Evolutionary conservation across 805 yeast genomes (phyloP), one percentile per base, ranked within the genome.

Genomic region (Candida suzukii): DNA sequence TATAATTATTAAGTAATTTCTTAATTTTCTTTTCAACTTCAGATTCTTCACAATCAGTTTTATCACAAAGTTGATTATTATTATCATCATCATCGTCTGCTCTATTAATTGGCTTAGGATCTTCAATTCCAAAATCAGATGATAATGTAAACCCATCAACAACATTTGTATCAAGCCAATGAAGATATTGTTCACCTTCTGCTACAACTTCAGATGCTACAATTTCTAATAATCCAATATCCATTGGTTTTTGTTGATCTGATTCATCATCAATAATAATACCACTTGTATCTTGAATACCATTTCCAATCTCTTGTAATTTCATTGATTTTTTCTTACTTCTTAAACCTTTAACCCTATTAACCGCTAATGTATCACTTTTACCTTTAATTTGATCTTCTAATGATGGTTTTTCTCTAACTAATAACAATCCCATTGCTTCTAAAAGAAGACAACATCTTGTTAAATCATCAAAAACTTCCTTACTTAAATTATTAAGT

Each of bases 311-410:
- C n/a, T 47, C 43, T 9, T 27, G 27, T 29, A 47, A 49, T 20
- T 50, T 49, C 11, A 56, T 41, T 13, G 53, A 53, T 41, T 61
- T 67, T 32, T 63, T 57, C 41, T 69, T 73, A 38, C 74, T 71
- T 46, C 79, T 68, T 46, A 85, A 63, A 0, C 96, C 96, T 55
- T 85, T 85, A 3, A 88, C 96, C 45, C 97, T 71, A 37, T 78
- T 78, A 24, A 85, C 76, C 39, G 70, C 71, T 34, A 70, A 65
- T 10, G 60, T 65, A 16, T 67, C 63, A 16, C 52, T 51, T 4
- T 48, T 46, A 21, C 47, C 65, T 12, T 58, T 51, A 16, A 52
- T 51, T 4, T 48, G 45, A 21, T 46, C 65, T 12, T 58, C 51
- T 22, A 54, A 56, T 11, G 55, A 45, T 2, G 62, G 50, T 8